A percentile compares a stretch with the other conserved stretches of the same genome.
These are phyloP conservation scores for Yamadazyma sp. DNA, from an alignment of 1,139 yeast species.

Conservation along the genomic window DNA sequence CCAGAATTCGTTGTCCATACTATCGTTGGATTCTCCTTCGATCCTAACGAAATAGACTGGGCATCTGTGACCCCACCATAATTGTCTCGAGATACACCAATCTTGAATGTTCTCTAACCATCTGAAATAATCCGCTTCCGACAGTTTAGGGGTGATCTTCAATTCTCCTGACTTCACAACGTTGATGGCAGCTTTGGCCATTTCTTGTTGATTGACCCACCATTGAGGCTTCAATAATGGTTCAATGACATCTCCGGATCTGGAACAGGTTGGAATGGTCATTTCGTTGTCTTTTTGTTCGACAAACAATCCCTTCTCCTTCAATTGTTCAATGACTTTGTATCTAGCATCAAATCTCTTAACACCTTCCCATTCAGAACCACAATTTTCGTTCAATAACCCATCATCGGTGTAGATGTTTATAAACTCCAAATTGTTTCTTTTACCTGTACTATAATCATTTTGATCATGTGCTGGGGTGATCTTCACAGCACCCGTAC, in stretches of 20 bases:
- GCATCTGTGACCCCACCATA: conserved; percentile 99
- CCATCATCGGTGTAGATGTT: conserved; percentile 94
- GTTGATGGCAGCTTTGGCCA: conserved; percentile 85
- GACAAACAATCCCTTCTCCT: conserved; percentile 70
- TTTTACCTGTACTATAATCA: conserved; percentile 95
- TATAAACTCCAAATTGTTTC: conserved; percentile 84
- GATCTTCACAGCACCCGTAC: conserved; percentile 99
- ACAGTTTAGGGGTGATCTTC: conserved; percentile 80
- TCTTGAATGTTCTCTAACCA: conserved; percentile 98
- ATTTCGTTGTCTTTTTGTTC: conserved; percentile 93
- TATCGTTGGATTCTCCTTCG: conserved; percentile 67
- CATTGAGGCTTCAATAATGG: conserved; percentile 97
- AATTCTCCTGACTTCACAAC: conserved; percentile 85
- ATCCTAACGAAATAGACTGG: conserved; percentile 88
- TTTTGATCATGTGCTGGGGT: conserved; percentile 98
- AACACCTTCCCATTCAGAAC: conserved; percentile 81
- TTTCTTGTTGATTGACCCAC: conserved; percentile 94
- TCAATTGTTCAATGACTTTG: conserved; percentile 77
- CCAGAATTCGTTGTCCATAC: conserved; percentile 76
- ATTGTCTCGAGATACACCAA: conserved; percentile 99
- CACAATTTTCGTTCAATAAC: conserved; percentile 85
- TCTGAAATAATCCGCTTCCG: conserved; percentile 90
- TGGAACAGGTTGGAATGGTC: conserved; percentile 90
- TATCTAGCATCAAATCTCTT: conserved; percentile 94
- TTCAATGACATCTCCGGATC: conserved; percentile 96